Percentiles rank a stretch among this genome's conserved stretches.
These are phyloP conservation scores for Sporothrix variecibatus DNA, from an alignment of 2,329 filamentous ascomycete species.

Conservation along the genomic window DNA sequence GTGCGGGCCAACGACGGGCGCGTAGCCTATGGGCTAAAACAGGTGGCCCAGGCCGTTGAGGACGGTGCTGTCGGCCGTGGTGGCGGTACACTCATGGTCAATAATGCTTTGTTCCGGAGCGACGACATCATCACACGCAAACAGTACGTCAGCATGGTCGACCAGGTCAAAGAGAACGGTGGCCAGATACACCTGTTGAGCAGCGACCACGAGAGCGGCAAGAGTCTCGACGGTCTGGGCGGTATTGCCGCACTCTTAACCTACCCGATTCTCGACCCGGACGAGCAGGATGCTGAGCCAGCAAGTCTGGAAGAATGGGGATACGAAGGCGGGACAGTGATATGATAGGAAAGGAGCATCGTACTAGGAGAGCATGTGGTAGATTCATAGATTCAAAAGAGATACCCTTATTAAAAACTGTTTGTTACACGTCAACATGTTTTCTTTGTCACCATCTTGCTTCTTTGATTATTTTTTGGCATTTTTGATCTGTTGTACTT, in stretches of 20 bases:
- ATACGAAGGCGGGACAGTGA: conserved; percentile 30
- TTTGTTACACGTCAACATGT: background rate
- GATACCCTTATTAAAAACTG: background rate
- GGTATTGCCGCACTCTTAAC: conserved; percentile 89
- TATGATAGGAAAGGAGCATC: conserved; percentile 29
- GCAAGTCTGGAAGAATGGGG: conserved; percentile 30
- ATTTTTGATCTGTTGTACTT: too few relatives aligned
- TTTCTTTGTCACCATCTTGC: too few relatives aligned
- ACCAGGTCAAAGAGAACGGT: conserved; percentile 82
- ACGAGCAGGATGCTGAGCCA: conserved; percentile 51
- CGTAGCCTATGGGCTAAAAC: conserved; percentile 84
- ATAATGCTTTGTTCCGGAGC: conserved; percentile 83
- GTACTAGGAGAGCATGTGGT: background rate
- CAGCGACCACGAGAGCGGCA: conserved; percentile 91
- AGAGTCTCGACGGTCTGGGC: conserved; percentile 77
- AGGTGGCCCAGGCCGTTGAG: conserved; percentile 79
- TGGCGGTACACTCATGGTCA: conserved; percentile 82
- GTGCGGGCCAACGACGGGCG: conserved; percentile 82
- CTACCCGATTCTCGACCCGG: conserved; percentile 80
- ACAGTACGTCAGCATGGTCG: conserved; percentile 81
- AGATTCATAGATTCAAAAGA: background rate
- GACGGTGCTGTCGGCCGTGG: conserved; percentile 87
- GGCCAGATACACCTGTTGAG: conserved; percentile 89
- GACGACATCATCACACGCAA: conserved; percentile 75
- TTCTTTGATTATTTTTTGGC: too few relatives aligned